These are phyloP conservation scores for Diplotaxis tenuifolia DNA, from an alignment of 345 rosid species.

Conservation along the genomic window DNA sequence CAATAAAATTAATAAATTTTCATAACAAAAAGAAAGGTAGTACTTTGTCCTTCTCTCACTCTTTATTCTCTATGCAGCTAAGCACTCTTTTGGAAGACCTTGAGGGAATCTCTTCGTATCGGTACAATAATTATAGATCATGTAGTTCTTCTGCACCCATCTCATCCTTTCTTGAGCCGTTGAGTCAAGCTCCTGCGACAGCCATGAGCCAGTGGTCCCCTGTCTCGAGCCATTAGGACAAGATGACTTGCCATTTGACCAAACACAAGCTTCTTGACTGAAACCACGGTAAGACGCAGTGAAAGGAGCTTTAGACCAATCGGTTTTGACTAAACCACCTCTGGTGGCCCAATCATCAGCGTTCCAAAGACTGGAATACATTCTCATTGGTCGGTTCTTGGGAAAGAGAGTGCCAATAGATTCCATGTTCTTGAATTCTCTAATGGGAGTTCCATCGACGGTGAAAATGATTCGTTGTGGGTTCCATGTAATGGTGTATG, in stretches of 20 bases:
- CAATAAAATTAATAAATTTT: too few relatives aligned
- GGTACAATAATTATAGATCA: not conserved
- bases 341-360: slow-evolving; percentile 67
- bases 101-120: not conserved
- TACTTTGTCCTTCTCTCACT: not conserved
- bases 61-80: not conserved
- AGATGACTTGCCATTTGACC: slow-evolving; percentile 42
- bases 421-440: slow-evolving; percentile 64
- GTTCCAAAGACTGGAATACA: slow-evolving; percentile 63
- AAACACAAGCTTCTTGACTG: slow-evolving; percentile 47
- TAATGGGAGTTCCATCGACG: slow-evolving; percentile 55
- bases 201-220: not conserved
- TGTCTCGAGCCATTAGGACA: slow-evolving; percentile 17
- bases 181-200: not conserved
- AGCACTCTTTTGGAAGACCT: not conserved
- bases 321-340: slow-evolving; percentile 59
- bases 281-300: slow-evolving; percentile 56
- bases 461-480: slow-evolving; percentile 56
- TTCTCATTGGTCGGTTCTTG: slow-evolving; percentile 50
- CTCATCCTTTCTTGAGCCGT: not conserved
- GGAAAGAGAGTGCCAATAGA: slow-evolving; percentile 50
- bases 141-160: not conserved
- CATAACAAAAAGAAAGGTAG: not conserved
- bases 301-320: slow-evolving; percentile 62
- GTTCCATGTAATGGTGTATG: slow-evolving; percentile 61